Evolutionary conservation across 306 rosid species (phyloP).

Genomic region (Cajanus cajan): DNA sequence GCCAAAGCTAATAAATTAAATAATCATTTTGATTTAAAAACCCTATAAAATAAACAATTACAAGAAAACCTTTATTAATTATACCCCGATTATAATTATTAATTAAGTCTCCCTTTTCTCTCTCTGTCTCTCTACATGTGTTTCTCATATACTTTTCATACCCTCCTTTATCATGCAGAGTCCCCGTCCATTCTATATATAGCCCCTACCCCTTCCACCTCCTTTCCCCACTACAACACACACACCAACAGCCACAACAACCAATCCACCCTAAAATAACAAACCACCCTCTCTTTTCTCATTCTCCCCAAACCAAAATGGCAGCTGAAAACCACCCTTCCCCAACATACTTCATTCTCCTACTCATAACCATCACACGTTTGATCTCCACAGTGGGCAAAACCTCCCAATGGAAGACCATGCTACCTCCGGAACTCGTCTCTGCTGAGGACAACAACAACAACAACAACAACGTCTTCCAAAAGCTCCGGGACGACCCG

Average conservation of each 20-base stretch:
- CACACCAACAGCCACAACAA: not conserved
- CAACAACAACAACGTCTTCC: not conserved
- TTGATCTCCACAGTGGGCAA: constrained; percentile 50
- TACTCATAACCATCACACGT: constrained; percentile 46
- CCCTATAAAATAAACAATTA: not conserved
- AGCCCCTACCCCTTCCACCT: constrained; percentile 22
- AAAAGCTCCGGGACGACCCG: constrained; percentile 40
- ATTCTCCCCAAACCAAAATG: constrained; percentile 37
- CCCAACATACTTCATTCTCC: constrained; percentile 39
- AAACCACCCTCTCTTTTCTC: not conserved
- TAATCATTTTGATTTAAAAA: not conserved
- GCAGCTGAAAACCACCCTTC: constrained; percentile 29
- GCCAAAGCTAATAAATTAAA: no score
- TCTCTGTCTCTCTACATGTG: not conserved
- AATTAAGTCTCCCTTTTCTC: not conserved
- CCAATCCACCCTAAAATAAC: not conserved
- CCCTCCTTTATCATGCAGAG: constrained; percentile 47
- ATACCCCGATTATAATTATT: not conserved
- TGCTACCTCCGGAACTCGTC: constrained; percentile 12
- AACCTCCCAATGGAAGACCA: constrained; percentile 37
- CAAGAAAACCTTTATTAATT: not conserved
- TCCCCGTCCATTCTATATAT: constrained; percentile 33
- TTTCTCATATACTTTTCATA: not conserved
- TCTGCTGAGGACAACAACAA: not conserved
- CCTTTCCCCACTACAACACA: constrained; percentile 18